A percentile compares a stretch with the other conserved stretches of the same genome.
These are phyloP conservation scores for Suillus ampliporus DNA, from an alignment of 768 basidiomycete species.

Conservation along the genomic window DNA sequence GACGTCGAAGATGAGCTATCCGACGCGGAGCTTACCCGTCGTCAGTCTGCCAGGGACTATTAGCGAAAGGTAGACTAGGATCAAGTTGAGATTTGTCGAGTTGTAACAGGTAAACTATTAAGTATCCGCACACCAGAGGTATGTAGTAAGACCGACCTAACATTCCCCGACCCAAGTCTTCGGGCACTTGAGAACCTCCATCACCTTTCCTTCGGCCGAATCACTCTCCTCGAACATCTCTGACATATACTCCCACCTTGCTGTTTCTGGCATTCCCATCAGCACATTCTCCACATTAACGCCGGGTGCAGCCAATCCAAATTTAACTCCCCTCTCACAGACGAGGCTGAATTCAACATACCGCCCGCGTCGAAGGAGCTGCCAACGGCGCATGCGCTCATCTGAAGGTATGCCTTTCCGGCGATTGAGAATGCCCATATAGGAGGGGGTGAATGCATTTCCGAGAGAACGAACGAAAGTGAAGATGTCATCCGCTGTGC, in stretches of 20 bases:
- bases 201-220: constrained; percentile 55
- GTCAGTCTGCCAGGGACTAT: background rate
- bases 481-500: constrained; percentile 47
- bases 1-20: too few species aligned
- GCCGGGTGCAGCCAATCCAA: constrained; percentile 64
- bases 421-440: constrained; percentile 48
- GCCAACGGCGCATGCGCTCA: constrained; percentile 51
- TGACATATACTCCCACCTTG: constrained; percentile 72
- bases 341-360: constrained; percentile 70
- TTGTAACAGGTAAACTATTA: background rate
- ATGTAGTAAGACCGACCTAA: background rate
- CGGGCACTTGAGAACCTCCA: constrained; percentile 49
- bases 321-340: constrained; percentile 73
- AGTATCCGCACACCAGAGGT: background rate
- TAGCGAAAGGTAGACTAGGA: too few species aligned
- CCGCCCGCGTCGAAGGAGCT: constrained; percentile 54
- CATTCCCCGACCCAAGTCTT: constrained; percentile 19
- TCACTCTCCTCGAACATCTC: constrained; percentile 56
- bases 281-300: constrained; percentile 68
- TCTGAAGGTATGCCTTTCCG: constrained; percentile 40
- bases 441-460: constrained; percentile 52
- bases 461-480: constrained; percentile 47
- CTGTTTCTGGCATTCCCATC: constrained; percentile 67
- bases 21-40: too few species aligned
- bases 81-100: background rate